phyloP scores from a whole-genome alignment of 805 yeast species.

The Candida quercuum region DNA sequence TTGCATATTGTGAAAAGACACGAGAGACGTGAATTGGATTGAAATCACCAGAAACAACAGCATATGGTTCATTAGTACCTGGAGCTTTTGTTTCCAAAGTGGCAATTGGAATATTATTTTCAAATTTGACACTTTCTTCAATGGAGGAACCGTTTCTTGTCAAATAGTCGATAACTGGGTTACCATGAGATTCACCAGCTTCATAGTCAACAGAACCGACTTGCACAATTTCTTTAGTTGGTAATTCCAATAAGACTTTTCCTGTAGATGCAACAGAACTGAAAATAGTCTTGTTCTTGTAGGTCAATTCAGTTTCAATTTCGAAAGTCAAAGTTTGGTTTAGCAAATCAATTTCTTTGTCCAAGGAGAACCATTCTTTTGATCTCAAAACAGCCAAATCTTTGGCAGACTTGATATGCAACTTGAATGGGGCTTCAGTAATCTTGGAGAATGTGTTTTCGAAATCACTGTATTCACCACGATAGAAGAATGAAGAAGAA shows the following conservation, averaged over 20 bases:
- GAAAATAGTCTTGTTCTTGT: conserved; percentile 70
- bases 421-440: conserved; percentile 81
- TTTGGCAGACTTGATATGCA: conserved; percentile 66
- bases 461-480: conserved; percentile 86
- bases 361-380: conserved; percentile 96
- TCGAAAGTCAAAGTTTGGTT: conserved; percentile 84
- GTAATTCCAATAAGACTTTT: conserved; percentile 79
- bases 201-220: conserved; percentile 81
- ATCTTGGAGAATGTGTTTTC: conserved; percentile 89
- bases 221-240: conserved; percentile 83
- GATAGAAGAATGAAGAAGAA: conserved; percentile 90
- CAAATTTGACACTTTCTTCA: conserved; percentile 90
- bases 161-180: conserved; percentile 94
- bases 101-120: conserved; percentile 82
- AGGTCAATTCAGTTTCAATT: conserved; percentile 77
- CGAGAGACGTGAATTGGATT: conserved; percentile 98
- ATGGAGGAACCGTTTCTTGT: conserved; percentile 87
- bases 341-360: conserved; percentile 63
- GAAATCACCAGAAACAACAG: conserved; percentile 95
- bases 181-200: conserved; percentile 92
- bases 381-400: conserved; percentile 91
- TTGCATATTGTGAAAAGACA: conserved; percentile 89
- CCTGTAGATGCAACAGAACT: conserved; percentile 82
- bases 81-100: conserved; percentile 70
- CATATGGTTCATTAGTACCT: conserved; percentile 93